Conservation (phyloP, 106 monocot species). For the Xerophyta viscosa region DNA sequence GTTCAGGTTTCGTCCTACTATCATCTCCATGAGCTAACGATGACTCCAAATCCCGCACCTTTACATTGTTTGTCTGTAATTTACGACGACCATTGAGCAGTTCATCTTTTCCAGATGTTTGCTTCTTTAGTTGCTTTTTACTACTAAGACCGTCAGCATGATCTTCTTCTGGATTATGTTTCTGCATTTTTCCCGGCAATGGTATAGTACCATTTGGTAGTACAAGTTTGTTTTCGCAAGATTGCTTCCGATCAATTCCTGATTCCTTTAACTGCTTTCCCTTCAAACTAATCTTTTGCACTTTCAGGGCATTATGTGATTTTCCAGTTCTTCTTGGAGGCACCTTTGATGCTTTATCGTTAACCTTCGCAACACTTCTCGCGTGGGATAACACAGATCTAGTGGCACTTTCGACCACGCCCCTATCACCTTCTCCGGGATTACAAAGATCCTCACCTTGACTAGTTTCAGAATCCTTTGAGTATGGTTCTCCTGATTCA, state of each 20-base stretch:
- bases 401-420: conserved; percentile 9
- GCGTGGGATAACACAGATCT: conserved; percentile 2
- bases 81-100: conserved; percentile 2
- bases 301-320: conserved; percentile 8
- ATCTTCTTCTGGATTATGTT: conserved; percentile 14
- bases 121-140: conserved; percentile 20
- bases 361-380: conserved; percentile 12
- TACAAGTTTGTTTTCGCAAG: conserved; percentile 7
- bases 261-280: conserved; percentile 12
- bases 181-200: conserved; percentile 11
- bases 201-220: neutral
- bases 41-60: conserved; percentile 8
- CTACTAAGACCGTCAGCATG: conserved; percentile 18
- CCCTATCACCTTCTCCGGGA: neutral
- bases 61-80: conserved; percentile 5
- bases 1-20: conserved; percentile 9
- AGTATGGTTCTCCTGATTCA: neutral
- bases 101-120: conserved; percentile 19
- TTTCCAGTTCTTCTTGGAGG: conserved; percentile 16
- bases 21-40: conserved; percentile 15
- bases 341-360: conserved; percentile 2
- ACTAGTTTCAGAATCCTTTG: conserved; percentile 1
- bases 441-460: conserved; percentile 4
- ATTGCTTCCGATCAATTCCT: conserved; percentile 5
- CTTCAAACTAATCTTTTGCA: conserved; percentile 9